Evolutionary conservation across 352 stramenopile species (phyloP).

Genomic region (Peronospora destructor): DNA sequence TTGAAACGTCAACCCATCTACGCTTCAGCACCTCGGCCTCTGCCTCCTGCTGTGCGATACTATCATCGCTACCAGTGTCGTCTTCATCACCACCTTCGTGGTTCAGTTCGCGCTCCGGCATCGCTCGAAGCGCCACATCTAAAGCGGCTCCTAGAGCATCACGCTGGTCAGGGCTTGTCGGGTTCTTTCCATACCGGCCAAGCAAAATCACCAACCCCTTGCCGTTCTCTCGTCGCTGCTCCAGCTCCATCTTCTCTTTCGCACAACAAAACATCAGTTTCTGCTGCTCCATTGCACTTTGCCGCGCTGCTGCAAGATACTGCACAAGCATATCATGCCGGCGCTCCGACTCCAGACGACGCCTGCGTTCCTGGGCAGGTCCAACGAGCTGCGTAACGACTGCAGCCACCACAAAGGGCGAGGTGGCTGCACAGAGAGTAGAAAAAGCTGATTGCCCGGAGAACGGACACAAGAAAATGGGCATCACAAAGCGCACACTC

Average conservation of each 20-base stretch:
- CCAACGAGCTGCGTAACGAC: conserved; percentile 61
- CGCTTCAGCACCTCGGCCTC: conserved; percentile 30
- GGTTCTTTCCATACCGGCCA: conserved; percentile 64
- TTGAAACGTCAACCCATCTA: conserved; percentile 70
- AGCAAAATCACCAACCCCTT: conserved; percentile 69
- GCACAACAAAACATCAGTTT: conserved; percentile 62
- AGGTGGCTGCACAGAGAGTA: conserved; percentile 68
- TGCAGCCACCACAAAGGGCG: conserved; percentile 58
- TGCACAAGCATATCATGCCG: conserved; percentile 42
- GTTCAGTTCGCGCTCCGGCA: conserved; percentile 19
- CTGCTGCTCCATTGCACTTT: conserved; percentile 58
- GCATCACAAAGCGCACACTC: conserved; percentile 75
- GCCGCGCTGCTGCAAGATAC: conserved; percentile 49
- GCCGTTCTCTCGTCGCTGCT: conserved; percentile 35
- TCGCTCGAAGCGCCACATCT: conserved; percentile 13
- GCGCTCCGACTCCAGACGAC: conserved; percentile 41
- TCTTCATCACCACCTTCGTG: conserved; percentile 18
- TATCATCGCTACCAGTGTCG: conserved; percentile 14
- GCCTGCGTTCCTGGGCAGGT: conserved; percentile 53
- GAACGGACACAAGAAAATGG: conserved; percentile 76
- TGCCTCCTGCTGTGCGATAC: conserved; percentile 13
- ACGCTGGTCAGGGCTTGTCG: conserved; percentile 42
- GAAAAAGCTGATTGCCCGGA: conserved; percentile 56
- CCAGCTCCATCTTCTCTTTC: conserved; percentile 48
- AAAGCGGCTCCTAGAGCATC: conserved; percentile 22